Evolutionary conservation across 2,329 filamentous ascomycete species (phyloP), one percentile per base, ranked within the genome.

Genomic region (Neofusicoccum sp.): DNA sequence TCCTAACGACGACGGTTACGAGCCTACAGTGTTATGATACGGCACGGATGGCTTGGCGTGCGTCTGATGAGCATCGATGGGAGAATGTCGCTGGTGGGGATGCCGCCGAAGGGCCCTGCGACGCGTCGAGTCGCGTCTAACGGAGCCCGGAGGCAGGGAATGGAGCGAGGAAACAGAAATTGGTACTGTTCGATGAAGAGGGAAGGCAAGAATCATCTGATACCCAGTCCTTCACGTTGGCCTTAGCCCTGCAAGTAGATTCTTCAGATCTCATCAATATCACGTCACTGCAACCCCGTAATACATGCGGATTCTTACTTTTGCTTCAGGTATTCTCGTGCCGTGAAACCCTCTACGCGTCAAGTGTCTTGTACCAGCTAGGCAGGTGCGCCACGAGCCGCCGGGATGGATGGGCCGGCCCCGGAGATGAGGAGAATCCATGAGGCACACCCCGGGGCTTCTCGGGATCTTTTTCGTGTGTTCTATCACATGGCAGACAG

Each of bases 51-150:
- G 54, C 41, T 47, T 11, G 54, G 36, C 41, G 54, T 36, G 29
- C 39, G 39, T 28, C 36, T 36, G 54, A 58, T 36, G 54, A 47
- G 54, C 41, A 58, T 36, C n/a, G 28, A 28, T 5, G 54, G 16
- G 31, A 28, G 41, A 34, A 5, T 58, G 16, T 31, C n/a, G 29
- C 31, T 41, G 22, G 31, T 34, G 54, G 39, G 41, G 54, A 45
- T 29, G 54, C 33, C 54, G 39, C 41, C 39, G 54, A 45, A 58
- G 45, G 39, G 54, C 54, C 45, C 45, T 31, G 11, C 54, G 31
- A 29, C 54, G 54, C 41, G 54, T 44, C 43, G 54, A 58, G n/a
- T 58, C 54, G 54, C 54, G 41, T 44, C 54, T 22, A 7, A 16
- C 31, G 41, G 54, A 45, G 36, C 39, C 54, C 45, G 54, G 31